Evolutionary conservation across 2,329 filamentous ascomycete genomes (phyloP).

Genomic region (Paecilomyces sp.): DNA sequence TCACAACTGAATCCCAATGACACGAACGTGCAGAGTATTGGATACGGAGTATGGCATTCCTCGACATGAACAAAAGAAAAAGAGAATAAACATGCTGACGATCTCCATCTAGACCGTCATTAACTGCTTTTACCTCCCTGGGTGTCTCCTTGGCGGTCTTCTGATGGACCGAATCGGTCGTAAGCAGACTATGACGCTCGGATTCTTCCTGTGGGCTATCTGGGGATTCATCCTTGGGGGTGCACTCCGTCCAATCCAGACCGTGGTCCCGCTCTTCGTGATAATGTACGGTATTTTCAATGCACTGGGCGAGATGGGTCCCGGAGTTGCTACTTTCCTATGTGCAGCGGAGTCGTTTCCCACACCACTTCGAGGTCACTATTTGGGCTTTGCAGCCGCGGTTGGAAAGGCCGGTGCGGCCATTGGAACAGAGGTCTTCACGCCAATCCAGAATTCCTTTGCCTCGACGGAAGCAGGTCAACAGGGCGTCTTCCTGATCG

Average conservation of each 20-base stretch:
- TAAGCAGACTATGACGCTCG: conserved; percentile 45
- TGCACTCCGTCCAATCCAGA: conserved; percentile 39
- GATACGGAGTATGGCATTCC: not conserved
- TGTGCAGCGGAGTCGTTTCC: conserved; percentile 43
- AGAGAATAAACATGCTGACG: conserved; percentile 4
- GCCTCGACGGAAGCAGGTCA: conserved; percentile 37
- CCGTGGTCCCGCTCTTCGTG: conserved; percentile 44
- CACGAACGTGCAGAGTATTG: conserved; percentile 18
- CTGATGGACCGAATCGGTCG: conserved; percentile 45
- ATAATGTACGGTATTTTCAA: conserved; percentile 47
- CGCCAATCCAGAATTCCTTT: conserved; percentile 42
- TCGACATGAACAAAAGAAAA: not conserved
- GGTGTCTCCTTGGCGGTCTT: conserved; percentile 41
- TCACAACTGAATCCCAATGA: conserved; percentile 33
- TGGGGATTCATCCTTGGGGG: conserved; percentile 47
- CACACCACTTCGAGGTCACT: conserved; percentile 44
- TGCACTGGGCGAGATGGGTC: conserved; percentile 44
- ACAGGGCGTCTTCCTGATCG: conserved; percentile 46
- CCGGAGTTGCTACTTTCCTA: conserved; percentile 36
- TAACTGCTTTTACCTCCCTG: conserved; percentile 47
- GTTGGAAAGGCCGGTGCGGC: conserved; percentile 45
- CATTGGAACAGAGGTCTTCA: conserved; percentile 46
- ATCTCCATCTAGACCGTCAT: conserved; percentile 39
- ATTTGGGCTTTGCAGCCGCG: conserved; percentile 42
- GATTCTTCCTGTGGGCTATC: conserved; percentile 39